Percentiles rank a stretch among this genome's conserved stretches.
phyloP scores from a whole-genome alignment of 2,329 filamentous ascomycete species.

The Coniochaeta hoffmannii region DNA sequence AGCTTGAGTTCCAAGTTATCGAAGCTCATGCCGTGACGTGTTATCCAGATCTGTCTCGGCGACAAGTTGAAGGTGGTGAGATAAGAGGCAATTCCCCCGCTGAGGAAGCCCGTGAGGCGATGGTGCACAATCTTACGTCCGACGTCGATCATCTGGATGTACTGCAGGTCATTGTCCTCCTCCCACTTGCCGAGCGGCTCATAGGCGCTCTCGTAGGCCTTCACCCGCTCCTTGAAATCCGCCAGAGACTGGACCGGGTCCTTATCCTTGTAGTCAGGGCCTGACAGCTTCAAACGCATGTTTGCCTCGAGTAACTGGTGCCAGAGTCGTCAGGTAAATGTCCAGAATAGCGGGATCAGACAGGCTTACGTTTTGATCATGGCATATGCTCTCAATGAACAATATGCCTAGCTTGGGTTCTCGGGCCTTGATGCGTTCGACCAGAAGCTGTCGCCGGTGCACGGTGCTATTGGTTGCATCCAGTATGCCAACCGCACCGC shows the following conservation, averaged over 20 bases:
- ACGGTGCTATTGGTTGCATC: slow-evolving; percentile 97
- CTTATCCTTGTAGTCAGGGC: slow-evolving; percentile 92
- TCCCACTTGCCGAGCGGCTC: slow-evolving; percentile 85
- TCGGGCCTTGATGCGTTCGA: slow-evolving; percentile 71
- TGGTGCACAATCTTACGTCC: slow-evolving; percentile 89
- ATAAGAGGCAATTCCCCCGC: slow-evolving; percentile 88
- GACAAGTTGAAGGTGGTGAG: slow-evolving; percentile 95
- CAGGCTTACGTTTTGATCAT: slow-evolving; percentile 57
- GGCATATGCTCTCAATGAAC: slow-evolving; percentile 91
- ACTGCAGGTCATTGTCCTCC: slow-evolving; percentile 84
- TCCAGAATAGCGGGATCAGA: neutral
- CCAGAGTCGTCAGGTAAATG: neutral
- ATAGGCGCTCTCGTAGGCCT: slow-evolving; percentile 90
- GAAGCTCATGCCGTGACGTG: slow-evolving; percentile 81
- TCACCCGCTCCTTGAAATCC: slow-evolving; percentile 90
- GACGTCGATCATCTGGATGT: slow-evolving; percentile 97
- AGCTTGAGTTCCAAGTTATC: slow-evolving; percentile 87
- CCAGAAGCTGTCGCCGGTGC: slow-evolving; percentile 73
- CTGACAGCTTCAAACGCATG: slow-evolving; percentile 93
- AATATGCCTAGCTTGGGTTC: slow-evolving; percentile 86
- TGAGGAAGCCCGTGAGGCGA: slow-evolving; percentile 84
- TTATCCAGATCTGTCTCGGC: slow-evolving; percentile 96
- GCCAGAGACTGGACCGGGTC: slow-evolving; percentile 76
- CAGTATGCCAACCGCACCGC: slow-evolving; percentile 87
- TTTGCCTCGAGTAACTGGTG: slow-evolving; percentile 75